Evolutionary conservation across 2,329 filamentous ascomycete genomes (phyloP), one percentile per base, ranked within the genome.

Genomic region (Pseudopyricularia javanii): DNA sequence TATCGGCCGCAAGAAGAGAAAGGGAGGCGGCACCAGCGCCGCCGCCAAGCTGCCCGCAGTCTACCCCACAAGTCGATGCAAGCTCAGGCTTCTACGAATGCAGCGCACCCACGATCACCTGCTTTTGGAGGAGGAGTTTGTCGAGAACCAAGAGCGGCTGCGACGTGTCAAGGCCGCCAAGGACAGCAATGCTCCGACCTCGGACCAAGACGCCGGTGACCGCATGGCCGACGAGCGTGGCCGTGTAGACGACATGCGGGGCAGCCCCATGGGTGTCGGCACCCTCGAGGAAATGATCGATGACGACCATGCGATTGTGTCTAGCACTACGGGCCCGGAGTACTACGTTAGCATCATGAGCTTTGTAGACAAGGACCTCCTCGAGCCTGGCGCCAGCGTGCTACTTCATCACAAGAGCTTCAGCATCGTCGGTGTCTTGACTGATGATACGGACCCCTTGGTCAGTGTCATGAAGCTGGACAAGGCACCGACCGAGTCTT

Each of bases 331-430:
- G 7, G 93, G 93, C 0, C 93, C 93, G 1, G 93, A 98, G 69
- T 98, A 95, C 78, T 98, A 97, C 68, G 93, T 98, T 59, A 96
- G 91, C 61, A 98, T 98, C 79, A 97, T 97, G 93, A 96, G 91
- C 53, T 98, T 98, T 64, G 93, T 98, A 59, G 93, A 98, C 76
- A 98, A 98, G 72, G 93, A 98, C 64, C 81, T 98, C 4, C 79
- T 98, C 45, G 93, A 98, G 70, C 93, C 93, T 1, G 94, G 94
- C 56, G 90, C 93, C 17, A 96, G 90, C 62, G 93, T 98, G 49
- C 75, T 98, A 49, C 75, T 98, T 55, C 93, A 98, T 65, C 93
- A 98, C 71, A 98, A 98, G 75, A 94, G 88, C 52, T 91, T 97
- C 51, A 96, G 91, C 43, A 95, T 98, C 47, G 93, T 98, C 30